Conservation (phyloP, 2,329 filamentous ascomycete species). For the Tolypocladium endophyticum region DNA sequence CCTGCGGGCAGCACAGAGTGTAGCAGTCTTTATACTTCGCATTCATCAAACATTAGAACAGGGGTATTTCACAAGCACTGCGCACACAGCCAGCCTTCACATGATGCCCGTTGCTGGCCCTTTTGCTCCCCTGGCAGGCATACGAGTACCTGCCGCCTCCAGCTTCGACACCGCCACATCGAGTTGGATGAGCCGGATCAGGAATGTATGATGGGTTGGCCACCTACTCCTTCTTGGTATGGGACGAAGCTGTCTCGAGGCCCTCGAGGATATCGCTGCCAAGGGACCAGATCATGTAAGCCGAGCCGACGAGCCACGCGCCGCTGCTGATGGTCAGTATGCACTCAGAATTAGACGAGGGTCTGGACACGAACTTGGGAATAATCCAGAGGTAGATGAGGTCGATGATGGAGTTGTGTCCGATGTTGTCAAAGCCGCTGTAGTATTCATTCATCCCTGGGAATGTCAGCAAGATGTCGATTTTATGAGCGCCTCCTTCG, state of each 20-base stretch:
- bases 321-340: constrained; percentile 26
- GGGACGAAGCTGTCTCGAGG: constrained; percentile 26
- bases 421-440: constrained; percentile 44
- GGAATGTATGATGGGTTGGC: no score
- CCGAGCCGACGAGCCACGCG: constrained; percentile 41
- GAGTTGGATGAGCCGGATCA: neutral
- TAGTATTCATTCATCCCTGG: constrained; percentile 47
- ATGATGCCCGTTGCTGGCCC: neutral
- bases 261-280: constrained; percentile 38
- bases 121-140: neutral
- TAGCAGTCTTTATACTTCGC: neutral
- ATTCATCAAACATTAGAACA: neutral
- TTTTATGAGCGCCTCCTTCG: neutral
- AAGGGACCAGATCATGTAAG: constrained; percentile 39
- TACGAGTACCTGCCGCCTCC: neutral
- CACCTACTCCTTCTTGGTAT: constrained; percentile 28
- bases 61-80: neutral
- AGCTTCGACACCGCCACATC: no score
- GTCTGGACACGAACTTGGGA: constrained; percentile 38
- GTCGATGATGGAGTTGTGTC: constrained; percentile 36
- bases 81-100: neutral
- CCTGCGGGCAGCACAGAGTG: neutral
- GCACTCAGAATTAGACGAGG: neutral
- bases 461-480: neutral
- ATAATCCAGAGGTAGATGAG: constrained; percentile 46